Conservation (phyloP, 2,329 filamentous ascomycete genomes). For the Iodosphaeria phyllophila region DNA sequence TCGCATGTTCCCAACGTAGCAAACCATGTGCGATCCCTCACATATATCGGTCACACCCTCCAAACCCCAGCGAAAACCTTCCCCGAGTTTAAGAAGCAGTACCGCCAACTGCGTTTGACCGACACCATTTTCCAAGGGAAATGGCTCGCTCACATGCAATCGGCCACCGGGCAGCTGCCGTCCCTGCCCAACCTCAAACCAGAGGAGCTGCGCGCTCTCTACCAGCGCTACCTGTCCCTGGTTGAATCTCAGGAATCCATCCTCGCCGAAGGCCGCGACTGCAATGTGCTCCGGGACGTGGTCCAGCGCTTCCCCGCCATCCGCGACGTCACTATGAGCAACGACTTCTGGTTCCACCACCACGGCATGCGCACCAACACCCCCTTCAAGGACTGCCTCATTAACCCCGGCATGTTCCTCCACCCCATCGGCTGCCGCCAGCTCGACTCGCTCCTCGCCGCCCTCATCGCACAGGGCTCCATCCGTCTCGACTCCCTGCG, state of each 20-base stretch:
- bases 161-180: too few species aligned
- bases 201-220: background rate
- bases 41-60: conserved; percentile 8
- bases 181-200: background rate
- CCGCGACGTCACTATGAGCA: conserved; percentile 7
- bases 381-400: conserved; percentile 1
- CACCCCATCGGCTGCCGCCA: conserved; percentile 7
- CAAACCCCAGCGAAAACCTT: conserved; percentile 3
- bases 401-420: conserved; percentile 1
- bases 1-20: conserved; percentile 9
- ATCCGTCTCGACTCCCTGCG: conserved; percentile 6
- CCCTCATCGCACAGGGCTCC: conserved; percentile 5
- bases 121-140: too few species aligned
- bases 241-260: background rate
- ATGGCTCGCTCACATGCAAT: too few species aligned
- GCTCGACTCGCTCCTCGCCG: conserved; percentile 9
- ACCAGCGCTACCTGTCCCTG: conserved; percentile 1
- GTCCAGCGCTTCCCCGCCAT: conserved; percentile 8
- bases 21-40: conserved; percentile 9
- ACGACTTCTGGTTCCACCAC: conserved; percentile 4
- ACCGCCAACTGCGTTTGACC: background rate
- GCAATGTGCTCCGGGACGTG: conserved; percentile 6
- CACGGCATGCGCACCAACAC: background rate
- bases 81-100: conserved; percentile 1
- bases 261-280: conserved; percentile 3